A percentile compares a stretch with the other conserved stretches of the same genome.
Conservation (phyloP, 2,329 filamentous ascomycete species). For the Exophiala sp. region DNA sequence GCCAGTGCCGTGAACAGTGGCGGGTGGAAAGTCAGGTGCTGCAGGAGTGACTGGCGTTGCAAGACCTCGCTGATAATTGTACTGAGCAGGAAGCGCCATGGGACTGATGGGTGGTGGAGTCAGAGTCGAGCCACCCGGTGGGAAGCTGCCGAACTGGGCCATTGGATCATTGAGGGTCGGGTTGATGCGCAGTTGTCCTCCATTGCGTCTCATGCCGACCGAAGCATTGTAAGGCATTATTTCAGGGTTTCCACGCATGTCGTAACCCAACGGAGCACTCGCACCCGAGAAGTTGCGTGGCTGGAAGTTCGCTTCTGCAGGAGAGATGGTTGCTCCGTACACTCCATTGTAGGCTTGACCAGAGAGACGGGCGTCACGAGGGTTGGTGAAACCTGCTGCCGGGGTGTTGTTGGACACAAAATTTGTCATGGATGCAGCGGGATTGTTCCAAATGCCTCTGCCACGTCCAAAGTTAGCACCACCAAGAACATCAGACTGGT, state of each 20-base stretch:
- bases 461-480: conserved; percentile 36
- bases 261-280: conserved; percentile 16
- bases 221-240: conserved; percentile 15
- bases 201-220: conserved; percentile 22
- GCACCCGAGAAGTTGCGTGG: conserved; percentile 1
- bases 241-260: conserved; percentile 18
- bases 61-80: conserved; percentile 26
- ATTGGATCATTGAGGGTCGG: conserved; percentile 18
- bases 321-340: conserved; percentile 22
- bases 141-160: conserved; percentile 15
- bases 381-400: conserved; percentile 12
- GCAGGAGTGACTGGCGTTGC: conserved; percentile 20
- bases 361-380: conserved; percentile 22
- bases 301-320: conserved; percentile 18
- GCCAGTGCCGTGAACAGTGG: conserved; percentile 16
- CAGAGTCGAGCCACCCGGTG: conserved; percentile 14
- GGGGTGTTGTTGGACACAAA: conserved; percentile 17
- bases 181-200: conserved; percentile 21
- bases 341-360: conserved; percentile 22
- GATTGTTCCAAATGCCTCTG: conserved; percentile 33
- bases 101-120: conserved; percentile 25
- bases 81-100: conserved; percentile 16
- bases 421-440: conserved; percentile 17
- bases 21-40: conserved; percentile 15
- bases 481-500: conserved; percentile 41